Conservation (phyloP, 1,284 basidiomycete genomes). For the Golubevia pallescens region DNA sequence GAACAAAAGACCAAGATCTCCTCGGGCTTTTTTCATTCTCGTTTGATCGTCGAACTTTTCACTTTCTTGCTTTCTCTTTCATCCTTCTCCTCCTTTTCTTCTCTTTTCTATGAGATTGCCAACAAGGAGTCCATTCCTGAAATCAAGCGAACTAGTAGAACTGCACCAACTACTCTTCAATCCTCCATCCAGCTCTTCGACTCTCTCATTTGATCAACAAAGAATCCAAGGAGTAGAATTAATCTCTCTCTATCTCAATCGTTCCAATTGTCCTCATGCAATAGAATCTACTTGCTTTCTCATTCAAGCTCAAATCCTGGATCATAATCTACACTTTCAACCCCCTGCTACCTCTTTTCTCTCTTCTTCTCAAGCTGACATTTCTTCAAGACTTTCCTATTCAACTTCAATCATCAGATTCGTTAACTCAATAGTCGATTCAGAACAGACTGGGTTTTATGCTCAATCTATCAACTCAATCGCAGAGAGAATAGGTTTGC, state of each 20-base stretch:
- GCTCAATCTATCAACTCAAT: slow-evolving; percentile 89
- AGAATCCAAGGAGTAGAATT: slow-evolving; percentile 22
- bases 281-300: slow-evolving; percentile 53
- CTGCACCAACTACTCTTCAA: slow-evolving; percentile 29
- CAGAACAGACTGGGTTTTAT: slow-evolving; percentile 82
- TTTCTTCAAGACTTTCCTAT: slow-evolving; percentile 24
- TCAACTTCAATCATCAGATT: slow-evolving; percentile 67
- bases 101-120: slow-evolving; percentile 44
- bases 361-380: slow-evolving; percentile 1
- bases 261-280: slow-evolving; percentile 49
- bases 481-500: slow-evolving; percentile 82
- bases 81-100: too few relatives aligned
- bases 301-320: slow-evolving; percentile 35
- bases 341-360: slow-evolving; percentile 4
- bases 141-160: slow-evolving; percentile 25
- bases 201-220: slow-evolving; percentile 3
- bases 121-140: slow-evolving; percentile 28
- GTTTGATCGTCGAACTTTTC: too few relatives aligned
- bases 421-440: slow-evolving; percentile 84
- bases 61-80: too few relatives aligned
- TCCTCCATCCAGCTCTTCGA: background rate
- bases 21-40: too few relatives aligned
- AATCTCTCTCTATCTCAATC: slow-evolving; percentile 50
- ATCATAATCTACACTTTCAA: slow-evolving; percentile 31
- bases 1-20: too few relatives aligned